phyloP scores from a whole-genome alignment of 345 rosid genomes.

The Ceriops tagal region DNA sequence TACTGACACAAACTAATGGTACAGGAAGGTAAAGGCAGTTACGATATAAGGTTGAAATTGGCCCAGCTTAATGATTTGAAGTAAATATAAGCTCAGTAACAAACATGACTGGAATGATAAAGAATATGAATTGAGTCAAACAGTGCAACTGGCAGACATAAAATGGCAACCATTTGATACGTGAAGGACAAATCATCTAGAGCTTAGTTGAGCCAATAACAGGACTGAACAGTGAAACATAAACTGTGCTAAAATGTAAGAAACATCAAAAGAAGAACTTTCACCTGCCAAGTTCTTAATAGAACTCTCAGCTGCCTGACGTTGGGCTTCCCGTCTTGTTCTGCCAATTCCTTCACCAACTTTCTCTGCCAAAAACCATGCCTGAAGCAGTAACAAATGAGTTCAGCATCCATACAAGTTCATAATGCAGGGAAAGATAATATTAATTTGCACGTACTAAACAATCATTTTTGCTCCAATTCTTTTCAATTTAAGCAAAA shows the following conservation, averaged over 20 bases:
- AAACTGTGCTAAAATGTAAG: background rate
- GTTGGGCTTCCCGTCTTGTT: slow-evolving; percentile 82
- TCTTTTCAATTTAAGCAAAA: background rate
- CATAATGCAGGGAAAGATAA: slow-evolving; percentile 7
- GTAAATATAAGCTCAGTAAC: background rate
- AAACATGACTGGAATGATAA: no score
- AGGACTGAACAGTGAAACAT: background rate
- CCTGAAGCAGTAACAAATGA: slow-evolving; percentile 42
- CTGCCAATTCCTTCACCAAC: slow-evolving; percentile 79
- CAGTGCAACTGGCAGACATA: no score
- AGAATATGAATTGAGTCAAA: no score
- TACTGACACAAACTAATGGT: no score
- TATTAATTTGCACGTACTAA: background rate
- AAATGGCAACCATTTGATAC: no score
- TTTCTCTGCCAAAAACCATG: slow-evolving; percentile 78
- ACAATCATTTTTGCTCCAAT: background rate
- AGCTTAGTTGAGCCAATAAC: no score
- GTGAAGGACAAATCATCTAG: no score
- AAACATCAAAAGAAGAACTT: slow-evolving; percentile 17
- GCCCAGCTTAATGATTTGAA: background rate
- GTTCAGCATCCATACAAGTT: slow-evolving; percentile 11
- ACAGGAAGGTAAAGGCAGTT: background rate
- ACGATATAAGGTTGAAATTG: background rate
- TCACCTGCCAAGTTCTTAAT: slow-evolving; percentile 71
- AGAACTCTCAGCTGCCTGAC: slow-evolving; percentile 76